phyloP scores from a whole-genome alignment of 495 filamentous ascomycete genomes.

The Saxispiralis lemnorum region DNA sequence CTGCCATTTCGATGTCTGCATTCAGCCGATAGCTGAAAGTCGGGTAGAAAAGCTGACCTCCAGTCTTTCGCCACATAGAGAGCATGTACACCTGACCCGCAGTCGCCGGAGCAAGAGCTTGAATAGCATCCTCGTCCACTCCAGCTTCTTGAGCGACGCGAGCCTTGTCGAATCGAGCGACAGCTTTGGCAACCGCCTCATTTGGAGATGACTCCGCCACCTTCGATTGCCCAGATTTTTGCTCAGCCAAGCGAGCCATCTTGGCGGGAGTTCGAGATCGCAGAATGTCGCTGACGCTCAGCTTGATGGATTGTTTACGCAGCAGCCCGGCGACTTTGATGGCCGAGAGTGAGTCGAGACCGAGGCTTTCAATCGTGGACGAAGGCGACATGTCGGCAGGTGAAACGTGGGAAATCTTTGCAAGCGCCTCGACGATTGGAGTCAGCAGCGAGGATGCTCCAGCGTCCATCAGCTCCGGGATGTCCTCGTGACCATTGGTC shows the following conservation, averaged over 20 bases:
- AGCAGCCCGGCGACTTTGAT: conserved; percentile 55
- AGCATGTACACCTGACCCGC: conserved; percentile 59
- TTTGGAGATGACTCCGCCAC: conserved; percentile 23
- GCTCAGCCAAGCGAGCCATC: conserved; percentile 11
- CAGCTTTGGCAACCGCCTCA: conserved; percentile 15
- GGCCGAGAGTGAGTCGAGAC: conserved; percentile 78
- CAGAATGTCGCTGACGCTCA: conserved; percentile 50
- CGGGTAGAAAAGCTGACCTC: conserved; percentile 42
- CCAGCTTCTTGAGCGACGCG: background rate
- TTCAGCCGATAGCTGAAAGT: conserved; percentile 36
- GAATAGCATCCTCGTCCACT: conserved; percentile 19
- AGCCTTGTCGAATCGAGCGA: conserved; percentile 21
- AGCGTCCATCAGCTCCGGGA: too few relatives aligned
- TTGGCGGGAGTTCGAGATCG: conserved; percentile 39
- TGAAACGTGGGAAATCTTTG: conserved; percentile 43
- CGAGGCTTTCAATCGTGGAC: conserved; percentile 67
- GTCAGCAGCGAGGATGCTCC: conserved; percentile 25
- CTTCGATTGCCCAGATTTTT: conserved; percentile 6
- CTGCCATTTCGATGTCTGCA: conserved; percentile 22
- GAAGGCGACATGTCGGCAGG: conserved; percentile 39
- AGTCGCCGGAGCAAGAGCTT: conserved; percentile 43
- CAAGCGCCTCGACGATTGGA: conserved; percentile 42
- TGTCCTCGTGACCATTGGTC: background rate
- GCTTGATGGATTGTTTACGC: conserved; percentile 36
- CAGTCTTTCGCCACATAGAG: conserved; percentile 46